A percentile compares a stretch with the other conserved stretches of the same genome.
Conservation (phyloP, 2,329 filamentous ascomycete species). For the Penicillium frequentans region DNA sequence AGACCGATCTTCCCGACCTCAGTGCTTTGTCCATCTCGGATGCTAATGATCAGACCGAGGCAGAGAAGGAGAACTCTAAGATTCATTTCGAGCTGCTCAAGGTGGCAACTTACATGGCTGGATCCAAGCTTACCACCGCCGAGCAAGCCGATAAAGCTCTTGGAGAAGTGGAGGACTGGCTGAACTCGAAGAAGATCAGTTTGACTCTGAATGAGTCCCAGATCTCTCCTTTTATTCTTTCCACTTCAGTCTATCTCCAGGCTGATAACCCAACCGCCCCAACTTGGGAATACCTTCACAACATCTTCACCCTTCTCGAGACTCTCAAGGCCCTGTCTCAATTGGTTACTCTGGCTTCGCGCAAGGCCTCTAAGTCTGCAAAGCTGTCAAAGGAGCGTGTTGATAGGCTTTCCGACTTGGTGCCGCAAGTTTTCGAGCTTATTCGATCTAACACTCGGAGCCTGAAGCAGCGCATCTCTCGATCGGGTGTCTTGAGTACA, state of each 20-base stretch:
- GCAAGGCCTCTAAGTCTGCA: constrained; percentile 31
- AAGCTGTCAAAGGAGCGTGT: constrained; percentile 36
- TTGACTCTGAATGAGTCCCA: constrained; percentile 21
- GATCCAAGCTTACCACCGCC: constrained; percentile 31
- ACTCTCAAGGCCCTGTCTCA: constrained; percentile 41
- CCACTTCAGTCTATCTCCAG: constrained; percentile 27
- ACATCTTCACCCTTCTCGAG: constrained; percentile 40
- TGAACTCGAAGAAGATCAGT: constrained; percentile 26
- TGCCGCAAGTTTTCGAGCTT: constrained; percentile 32
- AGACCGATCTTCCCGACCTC: constrained; percentile 28
- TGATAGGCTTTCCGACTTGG: constrained; percentile 27
- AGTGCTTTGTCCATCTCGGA: constrained; percentile 26
- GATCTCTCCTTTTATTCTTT: constrained; percentile 21
- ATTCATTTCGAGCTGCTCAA: constrained; percentile 36
- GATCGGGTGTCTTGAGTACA: constrained; percentile 43
- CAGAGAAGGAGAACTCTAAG: constrained; percentile 35
- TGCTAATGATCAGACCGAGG: constrained; percentile 33
- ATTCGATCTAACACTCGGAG: constrained; percentile 36
- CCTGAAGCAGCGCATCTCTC: constrained; percentile 40
- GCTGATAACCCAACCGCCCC: constrained; percentile 30
- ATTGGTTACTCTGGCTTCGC: constrained; percentile 31
- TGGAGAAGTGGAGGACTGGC: constrained; percentile 31
- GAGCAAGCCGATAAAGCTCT: constrained; percentile 33
- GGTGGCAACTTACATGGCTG: constrained; percentile 33
- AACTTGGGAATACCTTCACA: constrained; percentile 45